A percentile compares a stretch with the other conserved stretches of the same genome.
phyloP scores from a whole-genome alignment of 192 early-diverging fungal genomes.

The Coemansia sp. region DNA sequence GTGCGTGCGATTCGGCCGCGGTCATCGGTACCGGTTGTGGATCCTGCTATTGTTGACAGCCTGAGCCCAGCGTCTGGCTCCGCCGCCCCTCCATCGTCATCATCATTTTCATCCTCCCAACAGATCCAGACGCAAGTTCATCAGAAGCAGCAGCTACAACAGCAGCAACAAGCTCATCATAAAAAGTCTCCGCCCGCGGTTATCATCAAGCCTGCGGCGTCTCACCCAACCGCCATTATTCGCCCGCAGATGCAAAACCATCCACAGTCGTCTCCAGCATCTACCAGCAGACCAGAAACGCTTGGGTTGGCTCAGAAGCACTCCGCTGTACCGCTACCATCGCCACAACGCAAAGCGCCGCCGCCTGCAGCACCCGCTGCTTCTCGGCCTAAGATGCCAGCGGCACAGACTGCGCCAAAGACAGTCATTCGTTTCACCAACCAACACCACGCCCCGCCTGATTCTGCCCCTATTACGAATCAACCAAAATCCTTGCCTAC shows the following conservation, averaged over 20 bases:
- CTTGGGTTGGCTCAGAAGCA: no score
- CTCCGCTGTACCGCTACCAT: no score
- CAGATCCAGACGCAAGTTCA: neutral
- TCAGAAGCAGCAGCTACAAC: neutral
- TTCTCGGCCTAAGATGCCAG: no score
- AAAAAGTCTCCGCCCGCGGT: no score
- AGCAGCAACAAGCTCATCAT: neutral
- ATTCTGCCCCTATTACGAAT: no score
- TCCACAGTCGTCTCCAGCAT: neutral
- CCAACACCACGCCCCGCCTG: no score
- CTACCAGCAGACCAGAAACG: neutral
- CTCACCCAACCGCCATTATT: neutral
- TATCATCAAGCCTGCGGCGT: no score
- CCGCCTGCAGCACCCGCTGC: no score
- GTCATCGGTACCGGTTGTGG: neutral
- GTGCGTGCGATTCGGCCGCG: conserved; percentile 21
- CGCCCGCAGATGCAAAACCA: neutral
- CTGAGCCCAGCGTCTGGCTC: neutral
- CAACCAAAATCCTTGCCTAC: neutral
- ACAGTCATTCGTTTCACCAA: no score
- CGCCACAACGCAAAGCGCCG: no score
- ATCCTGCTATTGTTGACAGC: neutral
- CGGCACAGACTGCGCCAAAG: no score
- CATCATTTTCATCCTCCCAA: neutral
- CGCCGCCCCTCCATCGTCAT: neutral